A percentile compares a stretch with the other conserved stretches of the same genome.
Conservation (phyloP, 139 green algal genomes). For the Astrephomene gubernaculifera region DNA sequence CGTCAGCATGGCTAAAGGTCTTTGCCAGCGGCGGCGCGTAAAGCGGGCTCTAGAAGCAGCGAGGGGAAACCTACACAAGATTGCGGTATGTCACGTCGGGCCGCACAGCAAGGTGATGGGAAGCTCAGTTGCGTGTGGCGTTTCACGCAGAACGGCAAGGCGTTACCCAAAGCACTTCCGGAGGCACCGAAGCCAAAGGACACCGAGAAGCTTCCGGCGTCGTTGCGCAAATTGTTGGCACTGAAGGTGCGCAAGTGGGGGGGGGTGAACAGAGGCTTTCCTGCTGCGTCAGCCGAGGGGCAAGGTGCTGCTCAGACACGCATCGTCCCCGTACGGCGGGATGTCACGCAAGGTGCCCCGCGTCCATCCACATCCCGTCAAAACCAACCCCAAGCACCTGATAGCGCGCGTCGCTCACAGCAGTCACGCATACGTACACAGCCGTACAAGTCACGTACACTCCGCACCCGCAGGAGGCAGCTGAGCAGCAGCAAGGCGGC, state of each 20-base stretch:
- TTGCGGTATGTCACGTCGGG: conserved; percentile 4
- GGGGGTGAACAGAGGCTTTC: not conserved
- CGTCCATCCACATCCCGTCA: too few species aligned
- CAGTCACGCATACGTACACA: too few species aligned
- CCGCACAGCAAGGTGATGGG: not conserved
- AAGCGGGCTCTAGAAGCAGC: conserved; percentile 35
- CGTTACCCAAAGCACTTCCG: not conserved
- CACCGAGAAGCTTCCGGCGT: conserved; percentile 21
- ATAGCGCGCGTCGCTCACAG: too few species aligned
- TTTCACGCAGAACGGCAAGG: conserved; percentile 37
- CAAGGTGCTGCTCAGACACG: too few species aligned
- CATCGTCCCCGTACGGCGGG: too few species aligned
- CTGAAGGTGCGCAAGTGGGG: conserved; percentile 29
- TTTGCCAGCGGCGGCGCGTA: conserved; percentile 6
- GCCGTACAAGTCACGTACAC: too few species aligned
- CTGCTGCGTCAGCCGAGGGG: not conserved
- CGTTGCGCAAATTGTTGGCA: conserved; percentile 38
- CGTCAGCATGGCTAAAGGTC: conserved; percentile 29
- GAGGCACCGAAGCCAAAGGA: conserved; percentile 30
- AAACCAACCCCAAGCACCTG: too few species aligned
- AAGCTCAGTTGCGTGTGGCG: not conserved
- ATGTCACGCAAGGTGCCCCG: too few species aligned
- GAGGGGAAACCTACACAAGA: conserved; percentile 34
- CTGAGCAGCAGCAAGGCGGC: too few species aligned
- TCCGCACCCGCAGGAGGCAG: too few species aligned